Base-by-base conservation (phyloP, 2,329 filamentous ascomycete genomes). In the Hypoxylon sp. region DNA sequence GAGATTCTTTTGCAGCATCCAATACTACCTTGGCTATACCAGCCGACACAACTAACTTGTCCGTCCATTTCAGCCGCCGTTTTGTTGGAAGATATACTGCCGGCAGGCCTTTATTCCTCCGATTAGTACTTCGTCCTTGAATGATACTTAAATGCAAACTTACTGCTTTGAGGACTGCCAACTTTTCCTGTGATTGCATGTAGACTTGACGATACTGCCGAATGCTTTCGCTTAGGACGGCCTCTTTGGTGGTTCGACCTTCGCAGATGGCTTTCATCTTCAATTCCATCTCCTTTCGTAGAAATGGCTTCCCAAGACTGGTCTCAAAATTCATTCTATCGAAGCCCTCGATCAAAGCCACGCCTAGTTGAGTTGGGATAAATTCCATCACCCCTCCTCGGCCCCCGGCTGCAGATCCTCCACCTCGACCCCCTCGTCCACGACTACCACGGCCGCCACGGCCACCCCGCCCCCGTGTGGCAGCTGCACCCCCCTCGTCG, bases 261-360 rank as follows among this genome's bases (percentile, higher is more conserved):
- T 95, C 94, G 80, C 96, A 98, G 63, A 99, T 98, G 63, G 93
- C 93, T 78, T 94, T 96, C 95, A 99, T 98, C 78, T 94, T 93
- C 68, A 93, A 82, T 80, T 99, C 96, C 93, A 98, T 98, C 84
- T 99, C 94, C 80, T 98, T 98, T 62, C 96, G 90, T 66, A 99
- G 83, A 77, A 98, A 98, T 0, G 96, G 96, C 80, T 98, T 98
- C 78, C 94, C 93, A 55, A 99, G 86, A 75, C 94, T 98, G 46
- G 92, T 94, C 74, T 97, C 94, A 69, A 97, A 91, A 62, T 94
- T 93, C 86, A 99, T 95, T 72, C 92, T 90, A 79, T 99, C 94
- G 76, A 98, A 99, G 1, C 96, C 96, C 79, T 97, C 89, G 67
- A 98, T 94, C 58, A 99, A 85, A 17, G 96, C 95, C 23, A 98